Base-by-base conservation (phyloP, 257 asterid species). In the Thymus quinquecostatus region DNA sequence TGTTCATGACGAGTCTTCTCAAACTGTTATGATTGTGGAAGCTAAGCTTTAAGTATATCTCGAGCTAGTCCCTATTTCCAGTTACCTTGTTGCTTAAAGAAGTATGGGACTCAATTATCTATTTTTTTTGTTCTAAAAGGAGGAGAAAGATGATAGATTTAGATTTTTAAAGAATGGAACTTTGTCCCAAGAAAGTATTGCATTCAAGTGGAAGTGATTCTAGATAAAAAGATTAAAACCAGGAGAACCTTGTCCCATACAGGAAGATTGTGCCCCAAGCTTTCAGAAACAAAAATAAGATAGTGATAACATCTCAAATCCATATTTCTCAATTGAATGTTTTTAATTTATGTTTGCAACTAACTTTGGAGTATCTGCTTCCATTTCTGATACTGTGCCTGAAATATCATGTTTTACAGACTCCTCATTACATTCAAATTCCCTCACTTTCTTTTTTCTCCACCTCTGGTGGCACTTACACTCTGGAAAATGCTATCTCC, bases 71-170 rank as follows among this genome's bases (percentile, higher is more conserved):
- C 11, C 21, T 47, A 28, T 21, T 12, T 34, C 34, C 5, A 28
- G 38, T 48, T 61, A 38, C 60, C 41, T 67, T 75, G 21, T 27
- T 47, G 73, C 58, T 72, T 33, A 34, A 45, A 14, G 29, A 13
- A 21, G 10, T 54, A 30, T 10, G 60, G n/a, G 10, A 9, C 10
- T 21, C 30, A 48, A 21, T 32, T 43, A 12, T 43, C 44, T 55
- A 11, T 10, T 2, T 48, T 34, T 40, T 56, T 57, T 30, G 49
- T 43, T 40, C 12, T 40, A 43, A 12, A 51, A 61, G 36, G 40
- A 61, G 34, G 27, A 41, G 43, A 4, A 10, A 21, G 38, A 21
- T 62, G 54, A 53, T 9, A 27, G 10, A 56, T 38, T 61, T 21
- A 21, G 21, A 21, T 21, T 21, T 21, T 21, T 61, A 4, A 33